These are phyloP conservation scores for Chenopodium formosanum DNA, from an alignment of 148 eudicot genomes.

Conservation along the genomic window DNA sequence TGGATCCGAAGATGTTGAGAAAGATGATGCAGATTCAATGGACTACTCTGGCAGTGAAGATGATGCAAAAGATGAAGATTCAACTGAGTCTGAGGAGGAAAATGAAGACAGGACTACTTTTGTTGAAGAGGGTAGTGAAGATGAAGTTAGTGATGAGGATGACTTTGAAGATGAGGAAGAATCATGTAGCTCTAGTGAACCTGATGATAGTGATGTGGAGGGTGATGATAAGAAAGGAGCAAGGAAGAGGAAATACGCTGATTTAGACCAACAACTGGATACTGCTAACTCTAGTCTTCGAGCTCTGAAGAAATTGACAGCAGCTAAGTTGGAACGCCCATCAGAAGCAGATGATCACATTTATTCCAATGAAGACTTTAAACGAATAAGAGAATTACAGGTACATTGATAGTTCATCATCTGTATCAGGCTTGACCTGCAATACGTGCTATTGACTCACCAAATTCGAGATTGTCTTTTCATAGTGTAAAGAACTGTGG, in stretches of 20 bases:
- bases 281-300: slow-evolving; percentile 76
- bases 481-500: not conserved
- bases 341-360: slow-evolving; percentile 57
- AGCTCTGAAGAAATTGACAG: slow-evolving; percentile 76
- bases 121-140: slow-evolving; percentile 25
- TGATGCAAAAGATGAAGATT: slow-evolving; percentile 31
- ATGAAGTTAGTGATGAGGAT: slow-evolving; percentile 24
- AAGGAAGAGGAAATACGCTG: slow-evolving; percentile 67
- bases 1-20: slow-evolving; percentile 27
- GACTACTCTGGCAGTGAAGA: slow-evolving; percentile 24
- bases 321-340: slow-evolving; percentile 38
- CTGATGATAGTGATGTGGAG: slow-evolving; percentile 25
- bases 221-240: slow-evolving; percentile 22
- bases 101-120: slow-evolving; percentile 15
- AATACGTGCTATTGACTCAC: not conserved
- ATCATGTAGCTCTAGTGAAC: slow-evolving; percentile 32
- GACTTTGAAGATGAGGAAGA: slow-evolving; percentile 33
- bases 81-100: slow-evolving; percentile 30
- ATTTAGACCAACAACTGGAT: slow-evolving; percentile 68
- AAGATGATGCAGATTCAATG: slow-evolving; percentile 24
- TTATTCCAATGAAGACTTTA: slow-evolving; percentile 88
- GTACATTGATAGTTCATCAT: slow-evolving; percentile 30
- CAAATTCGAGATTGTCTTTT: not conserved
- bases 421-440: not conserved
- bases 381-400: slow-evolving; percentile 70